Evolutionary conservation across 2,329 filamentous ascomycete genomes (phyloP), one percentile per base, ranked within the genome.

Genomic region (Capronia americana): DNA sequence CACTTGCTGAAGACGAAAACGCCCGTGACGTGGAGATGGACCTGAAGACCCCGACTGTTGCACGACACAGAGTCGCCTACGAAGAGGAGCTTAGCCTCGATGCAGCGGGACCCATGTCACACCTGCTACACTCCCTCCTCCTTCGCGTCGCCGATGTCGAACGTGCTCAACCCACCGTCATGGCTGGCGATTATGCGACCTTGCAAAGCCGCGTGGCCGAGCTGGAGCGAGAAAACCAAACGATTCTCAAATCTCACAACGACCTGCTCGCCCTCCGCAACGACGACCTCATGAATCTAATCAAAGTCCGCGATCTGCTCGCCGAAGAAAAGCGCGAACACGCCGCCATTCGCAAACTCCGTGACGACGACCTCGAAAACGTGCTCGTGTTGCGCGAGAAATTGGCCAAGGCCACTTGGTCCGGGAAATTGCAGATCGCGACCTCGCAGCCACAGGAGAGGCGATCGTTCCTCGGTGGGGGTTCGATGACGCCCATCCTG

Each of bases 231-330:
- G 78, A 81, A 62, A 79, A 80, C 66, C 74, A 74, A 20, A 68
- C 70, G 1, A 77, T 75, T 73, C 70, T 72, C 56, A 75, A 75
- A 46, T 73, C 78, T 26, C 77, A 81, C 60, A 76, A 79, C 69
- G 77, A 78, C n/a, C 75, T 81, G 56, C 80, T 76, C 69, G 75
- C 75, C 3, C 73, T 81, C 23, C 75, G 79, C 41, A 79, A 81
- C 65, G 78, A 79, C 67, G 79, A 81, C 54, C 76, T 81, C 1
- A 75, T 77, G 58, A 81, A 81, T 66, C 77, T 80, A 67, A 78
- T 80, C 70, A 79, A 78, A 71, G 75, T 80, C 50, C 77, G 79
- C 3, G 75, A 74, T 23, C 65, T 80, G 17, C 74, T 81, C 17
- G 79, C 79, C 28, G 75, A 77, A 61, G 76, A 77, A 30, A 77